Evolutionary conservation across 805 yeast genomes (phyloP), one percentile per base, ranked within the genome.

Genomic region (Saccharomycodes ludwigii): DNA sequence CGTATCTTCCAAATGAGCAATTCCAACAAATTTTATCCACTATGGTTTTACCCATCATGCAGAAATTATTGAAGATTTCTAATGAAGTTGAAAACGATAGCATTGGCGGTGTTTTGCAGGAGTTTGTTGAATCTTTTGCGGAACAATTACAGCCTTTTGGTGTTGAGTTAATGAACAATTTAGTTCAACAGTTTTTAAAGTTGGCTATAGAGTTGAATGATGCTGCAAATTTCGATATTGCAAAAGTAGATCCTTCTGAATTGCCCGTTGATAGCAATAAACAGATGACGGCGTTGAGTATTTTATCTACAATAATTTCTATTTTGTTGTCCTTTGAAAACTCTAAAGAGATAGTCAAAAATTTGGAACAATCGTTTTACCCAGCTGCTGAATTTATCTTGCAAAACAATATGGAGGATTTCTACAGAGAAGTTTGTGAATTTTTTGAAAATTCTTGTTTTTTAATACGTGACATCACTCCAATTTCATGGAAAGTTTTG

Each of bases 101-200:
- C 2, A 68, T 91, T 18, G 73, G 94, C 15, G 80, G 78, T 16
- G 95, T 88, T 5, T 84, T 88, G 78, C 97, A 88, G 61, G 95
- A 86, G 46, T 78, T 91, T 50, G 96, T 88, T 19, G 95, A 86
- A 48, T 73, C 71, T 36, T 91, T 79, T 55, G 68, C 94, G 4
- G 81, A 76, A 41, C 93, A 88, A 54, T 64, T 88, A 43, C 91
- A 85, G 38, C 97, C 98, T 12, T 88, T 82, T 53, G 88, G 94
- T 23, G 63, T 73, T n/a, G 77, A 78, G 36, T 56, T 80, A 34
- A 71, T 73, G 50, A 56, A 48, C 50, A 69, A 74, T 47, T 58
- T 79, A 43, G 76, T 76, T 11, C 72, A 73, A 30, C 95, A 88
- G 49, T 83, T 86, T 47, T 47, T 81, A 46, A 64, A 68, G 40